Evolutionary conservation across 1,284 basidiomycete genomes (phyloP).

Genomic region (Trametes pubescens): DNA sequence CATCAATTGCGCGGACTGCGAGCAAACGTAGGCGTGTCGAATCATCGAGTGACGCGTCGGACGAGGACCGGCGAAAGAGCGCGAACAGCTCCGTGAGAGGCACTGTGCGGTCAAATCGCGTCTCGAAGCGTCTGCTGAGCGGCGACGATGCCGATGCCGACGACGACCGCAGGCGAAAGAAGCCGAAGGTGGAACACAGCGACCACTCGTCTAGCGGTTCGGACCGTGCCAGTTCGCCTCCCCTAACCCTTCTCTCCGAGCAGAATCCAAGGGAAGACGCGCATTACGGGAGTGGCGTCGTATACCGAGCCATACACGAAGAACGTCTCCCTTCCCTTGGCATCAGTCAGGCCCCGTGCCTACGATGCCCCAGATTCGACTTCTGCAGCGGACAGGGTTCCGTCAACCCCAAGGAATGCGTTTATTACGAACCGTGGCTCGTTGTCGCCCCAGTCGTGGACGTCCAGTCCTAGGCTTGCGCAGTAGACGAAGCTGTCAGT

Average conservation of each 20-base stretch:
- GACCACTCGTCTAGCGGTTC: not conserved
- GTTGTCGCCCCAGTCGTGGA: conserved; percentile 37
- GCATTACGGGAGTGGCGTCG: conserved; percentile 41
- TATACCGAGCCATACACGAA: conserved; percentile 77
- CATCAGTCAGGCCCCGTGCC: conserved; percentile 77
- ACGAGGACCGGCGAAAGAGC: not conserved
- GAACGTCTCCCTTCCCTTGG: conserved; percentile 58
- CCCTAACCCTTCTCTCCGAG: not conserved
- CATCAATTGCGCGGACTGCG: conserved; percentile 10
- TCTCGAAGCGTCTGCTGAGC: not conserved
- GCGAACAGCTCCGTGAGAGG: not conserved
- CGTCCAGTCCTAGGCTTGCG: not conserved
- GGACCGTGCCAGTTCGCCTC: not conserved
- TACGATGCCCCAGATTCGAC: conserved; percentile 77
- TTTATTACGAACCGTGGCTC: conserved; percentile 79
- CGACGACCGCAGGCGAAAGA: not conserved
- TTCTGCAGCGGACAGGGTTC: conserved; percentile 82
- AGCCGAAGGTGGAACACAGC: not conserved
- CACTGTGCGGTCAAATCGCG: not conserved
- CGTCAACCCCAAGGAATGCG: conserved; percentile 77
- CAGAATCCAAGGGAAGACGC: conserved; percentile 4
- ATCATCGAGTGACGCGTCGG: not conserved
- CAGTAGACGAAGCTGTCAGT: too few relatives aligned
- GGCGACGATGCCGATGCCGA: too few relatives aligned
- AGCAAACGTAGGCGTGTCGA: conserved; percentile 2